phyloP scores from a whole-genome alignment of 2,329 filamentous ascomycete genomes.

The Hypomyces rosellus region DNA sequence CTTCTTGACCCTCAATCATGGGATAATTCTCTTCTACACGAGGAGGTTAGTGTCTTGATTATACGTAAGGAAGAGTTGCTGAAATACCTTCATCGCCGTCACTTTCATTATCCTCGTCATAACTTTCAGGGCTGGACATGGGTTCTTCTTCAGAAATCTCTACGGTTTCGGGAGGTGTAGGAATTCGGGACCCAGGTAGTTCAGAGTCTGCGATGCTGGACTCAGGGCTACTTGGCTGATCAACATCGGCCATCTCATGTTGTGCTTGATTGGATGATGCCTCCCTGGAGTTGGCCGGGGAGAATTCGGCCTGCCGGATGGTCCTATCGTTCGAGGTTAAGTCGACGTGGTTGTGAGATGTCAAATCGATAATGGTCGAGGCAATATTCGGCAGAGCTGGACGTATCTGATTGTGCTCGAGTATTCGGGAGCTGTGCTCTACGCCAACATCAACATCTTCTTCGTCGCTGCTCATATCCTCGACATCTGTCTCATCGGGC shows the following conservation, averaged over 20 bases:
- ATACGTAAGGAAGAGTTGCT: too few relatives aligned
- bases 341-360: constrained; percentile 14
- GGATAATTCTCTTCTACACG: too few relatives aligned
- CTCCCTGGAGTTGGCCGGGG: background rate
- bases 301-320: background rate
- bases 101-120: constrained; percentile 1
- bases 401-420: constrained; percentile 23
- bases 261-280: background rate
- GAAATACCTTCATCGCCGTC: background rate
- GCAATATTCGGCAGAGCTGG: constrained; percentile 15
- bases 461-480: constrained; percentile 23
- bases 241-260: background rate
- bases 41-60: too few relatives aligned
- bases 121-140: constrained; percentile 3
- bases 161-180: constrained; percentile 3
- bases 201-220: background rate
- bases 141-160: constrained; percentile 5
- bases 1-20: too few relatives aligned
- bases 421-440: constrained; percentile 19
- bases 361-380: constrained; percentile 17
- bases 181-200: background rate
- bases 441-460: constrained; percentile 21
- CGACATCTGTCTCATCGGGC: constrained; percentile 35
- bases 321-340: background rate
- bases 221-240: background rate